Evolutionary conservation across 2,329 filamentous ascomycete genomes (phyloP), one percentile per base, ranked within the genome.

Genomic region (Epicoccum nigrum): DNA sequence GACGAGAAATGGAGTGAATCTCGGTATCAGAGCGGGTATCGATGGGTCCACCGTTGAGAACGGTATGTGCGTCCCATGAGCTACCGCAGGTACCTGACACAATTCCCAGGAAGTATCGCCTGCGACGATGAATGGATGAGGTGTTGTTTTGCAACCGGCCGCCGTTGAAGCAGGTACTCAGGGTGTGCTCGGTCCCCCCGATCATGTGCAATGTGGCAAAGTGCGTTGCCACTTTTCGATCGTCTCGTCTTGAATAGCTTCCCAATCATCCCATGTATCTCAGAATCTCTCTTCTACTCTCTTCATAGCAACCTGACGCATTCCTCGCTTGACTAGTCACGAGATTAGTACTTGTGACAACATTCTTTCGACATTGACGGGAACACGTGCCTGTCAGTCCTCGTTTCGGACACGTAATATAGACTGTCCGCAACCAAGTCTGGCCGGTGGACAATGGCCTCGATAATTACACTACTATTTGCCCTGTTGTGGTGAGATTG

Each of bases 31-130:
- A 31, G 23, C 37, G 46, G 37, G 31, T 51, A 45, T 42, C 23
- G 33, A 15, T 51, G 42, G 37, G 37, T 25, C 48, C 23, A 15
- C 37, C 23, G 48, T 45, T 31, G 17, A 42, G 37, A 45, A 31
- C 42, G 48, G 48, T 42, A 28, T 42, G 48, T 47, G 49, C 38
- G 43, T 34, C 21, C 39, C 28, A 32, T 47, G 38, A 28, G 43
- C 49, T 52, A 43, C 44, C 49, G 43, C 49, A 47, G 43, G 43
- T 52, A 47, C 49, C 39, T 47, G 38, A 39, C 43, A 46, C 42
- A 51, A n/a, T 17, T 6, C 41, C 23, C 35, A 40, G 11, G n/a
- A 30, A 37, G 32, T 9, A 16, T 45, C 42, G 32, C 27, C 27
- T 45, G 21, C 25, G 31, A 37, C 25, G 15, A 9, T 17, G 11